phyloP scores from a whole-genome alignment of 129 eudicot genomes.

The Kitagawia praeruptora region DNA sequence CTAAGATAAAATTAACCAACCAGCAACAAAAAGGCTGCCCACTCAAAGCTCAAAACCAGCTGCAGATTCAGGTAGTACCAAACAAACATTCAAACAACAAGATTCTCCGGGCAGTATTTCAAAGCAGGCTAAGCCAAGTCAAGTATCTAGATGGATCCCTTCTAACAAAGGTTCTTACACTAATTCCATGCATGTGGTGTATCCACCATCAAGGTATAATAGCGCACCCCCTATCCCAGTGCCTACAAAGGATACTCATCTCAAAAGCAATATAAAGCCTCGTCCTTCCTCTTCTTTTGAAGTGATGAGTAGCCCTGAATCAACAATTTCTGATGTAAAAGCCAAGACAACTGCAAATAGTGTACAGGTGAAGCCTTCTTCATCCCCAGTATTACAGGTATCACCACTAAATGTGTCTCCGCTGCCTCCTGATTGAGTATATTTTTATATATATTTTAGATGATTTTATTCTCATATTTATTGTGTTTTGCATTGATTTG shows the following conservation, averaged over 20 bases:
- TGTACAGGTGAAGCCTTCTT: constrained; percentile 32
- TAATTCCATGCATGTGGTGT: constrained; percentile 69
- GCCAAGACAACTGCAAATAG: constrained; percentile 11
- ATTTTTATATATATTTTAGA: no score
- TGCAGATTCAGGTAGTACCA: constrained; percentile 33
- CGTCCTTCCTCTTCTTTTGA: constrained; percentile 29
- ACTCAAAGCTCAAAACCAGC: constrained; percentile 28
- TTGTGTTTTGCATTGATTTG: no score
- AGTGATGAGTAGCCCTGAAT: constrained; percentile 14
- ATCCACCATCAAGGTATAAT: constrained; percentile 75
- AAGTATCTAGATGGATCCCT: constrained; percentile 87
- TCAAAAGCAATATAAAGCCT: constrained; percentile 21
- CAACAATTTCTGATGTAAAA: constrained; percentile 2
- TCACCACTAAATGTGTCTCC: constrained; percentile 15
- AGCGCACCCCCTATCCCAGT: constrained; percentile 69
- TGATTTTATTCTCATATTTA: no score
- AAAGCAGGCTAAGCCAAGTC: constrained; percentile 55
- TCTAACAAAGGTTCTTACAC: constrained; percentile 83
- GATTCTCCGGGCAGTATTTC: constrained; percentile 27
- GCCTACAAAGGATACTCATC: constrained; percentile 32
- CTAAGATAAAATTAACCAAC: constrained; percentile 28
- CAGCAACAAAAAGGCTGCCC: constrained; percentile 27
- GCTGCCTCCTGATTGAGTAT: no score
- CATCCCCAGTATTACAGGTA: constrained; percentile 38
- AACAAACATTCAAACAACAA: constrained; percentile 45